Evolutionary conservation across 2,329 filamentous ascomycete species (phyloP), one percentile per base, ranked within the genome.

Genomic region (Pyrenophora graminea): DNA sequence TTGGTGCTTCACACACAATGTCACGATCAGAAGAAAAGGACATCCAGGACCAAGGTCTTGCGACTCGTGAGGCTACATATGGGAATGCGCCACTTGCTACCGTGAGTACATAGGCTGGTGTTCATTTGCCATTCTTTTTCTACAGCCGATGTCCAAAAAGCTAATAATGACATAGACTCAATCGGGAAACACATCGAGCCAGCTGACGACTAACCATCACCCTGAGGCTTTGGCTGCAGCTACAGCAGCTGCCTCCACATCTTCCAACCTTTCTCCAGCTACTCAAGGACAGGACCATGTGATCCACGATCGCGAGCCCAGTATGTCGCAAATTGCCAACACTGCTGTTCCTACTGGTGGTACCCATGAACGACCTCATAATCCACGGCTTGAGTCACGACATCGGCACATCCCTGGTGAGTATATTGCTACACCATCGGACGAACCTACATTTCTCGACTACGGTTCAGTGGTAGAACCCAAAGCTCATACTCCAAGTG

Each of bases 381-480:
- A 66, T 57, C 46, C 49, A 8, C 46, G 59, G 13, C 62, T 73
- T 15, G 74, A 74, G 44, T 73, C 75, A 7, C 59, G 56, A 23
- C 58, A 59, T 27, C 58, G 68, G 7, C 69, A 72, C 38, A 59
- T 72, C 31, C 70, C 71, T 10, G 70, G 71, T 15, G 68, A 64
- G 17, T 73, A 65, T 2, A 59, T 58, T n/a, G 58, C 64, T 2
- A 71, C 70, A 2, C 67, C 69, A 12, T 50, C 60, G 6, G 66
- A 67, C 4, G 66, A 70, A 39, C 47, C 55, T 15, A 56, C 67
- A n/a, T 66, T 62, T 15, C 60, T 66, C 30, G 39, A 48, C 27
- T 56, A 60, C 13, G 41, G 43, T 15, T 39, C 51, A 15, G 43
- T 51, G 8, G 17, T 53, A 13, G 55, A 56, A 25, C 49, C 53